Evolutionary conservation across 805 yeast genomes (phyloP).

Genomic region (Candida nanaspora): DNA sequence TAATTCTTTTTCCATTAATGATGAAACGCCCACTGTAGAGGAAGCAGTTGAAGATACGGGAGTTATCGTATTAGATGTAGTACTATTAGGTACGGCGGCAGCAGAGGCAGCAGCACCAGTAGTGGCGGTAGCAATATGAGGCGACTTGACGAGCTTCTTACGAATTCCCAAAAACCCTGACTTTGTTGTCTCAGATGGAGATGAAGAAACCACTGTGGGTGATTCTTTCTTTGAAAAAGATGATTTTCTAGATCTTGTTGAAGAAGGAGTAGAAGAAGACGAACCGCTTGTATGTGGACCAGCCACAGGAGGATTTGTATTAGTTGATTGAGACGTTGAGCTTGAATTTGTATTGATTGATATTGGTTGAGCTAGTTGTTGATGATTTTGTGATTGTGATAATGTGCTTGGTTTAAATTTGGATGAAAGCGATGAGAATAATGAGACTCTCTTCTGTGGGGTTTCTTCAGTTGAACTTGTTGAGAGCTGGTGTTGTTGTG

Average conservation of each 20-base stretch:
- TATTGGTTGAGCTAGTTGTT: no score
- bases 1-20: no score
- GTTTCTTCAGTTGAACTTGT: constrained; percentile 1
- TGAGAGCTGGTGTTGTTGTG: no score
- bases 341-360: no score
- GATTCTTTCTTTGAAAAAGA: neutral
- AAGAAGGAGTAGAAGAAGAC: neutral
- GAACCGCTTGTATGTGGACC: neutral
- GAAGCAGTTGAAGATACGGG: neutral
- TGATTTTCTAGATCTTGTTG: neutral
- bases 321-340: neutral
- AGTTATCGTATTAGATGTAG: neutral
- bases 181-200: constrained; percentile 8
- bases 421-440: constrained; percentile 28
- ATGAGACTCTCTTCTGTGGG: constrained; percentile 16
- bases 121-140: neutral
- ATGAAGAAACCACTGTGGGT: neutral
- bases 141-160: constrained; percentile 6
- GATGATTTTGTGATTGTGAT: constrained; percentile 6
- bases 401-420: constrained; percentile 19
- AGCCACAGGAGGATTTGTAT: neutral
- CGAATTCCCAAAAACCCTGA: constrained; percentile 14
- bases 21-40: constrained; percentile 7
- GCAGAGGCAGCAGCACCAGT: neutral
- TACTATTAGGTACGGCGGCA: neutral